Conservation (phyloP, 352 stramenopile species). For the Globisporangium ultimum region DNA sequence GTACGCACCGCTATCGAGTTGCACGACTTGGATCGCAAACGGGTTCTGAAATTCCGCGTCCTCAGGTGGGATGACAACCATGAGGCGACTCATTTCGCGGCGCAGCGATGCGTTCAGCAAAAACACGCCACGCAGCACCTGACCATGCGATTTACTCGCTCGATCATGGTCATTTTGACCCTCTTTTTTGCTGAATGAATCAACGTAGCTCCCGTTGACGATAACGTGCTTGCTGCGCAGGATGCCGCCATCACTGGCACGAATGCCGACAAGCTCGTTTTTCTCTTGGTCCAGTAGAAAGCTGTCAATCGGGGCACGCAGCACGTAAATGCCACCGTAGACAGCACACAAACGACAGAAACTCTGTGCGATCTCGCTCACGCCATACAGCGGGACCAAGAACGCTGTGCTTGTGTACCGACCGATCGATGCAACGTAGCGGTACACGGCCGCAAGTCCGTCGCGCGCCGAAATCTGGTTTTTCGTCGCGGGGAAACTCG, state of each 20-base stretch:
- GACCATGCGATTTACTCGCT: conserved; percentile 19
- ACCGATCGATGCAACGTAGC: conserved; percentile 74
- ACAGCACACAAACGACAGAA: conserved; percentile 86
- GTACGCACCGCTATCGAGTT: conserved; percentile 62
- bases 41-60: conserved; percentile 49
- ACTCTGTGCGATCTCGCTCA: conserved; percentile 84
- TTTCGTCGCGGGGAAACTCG: conserved; percentile 44
- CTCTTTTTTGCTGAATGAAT: conserved; percentile 16
- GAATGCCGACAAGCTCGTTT: conserved; percentile 35
- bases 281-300: conserved; percentile 46
- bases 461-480: conserved; percentile 50
- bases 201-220: conserved; percentile 50
- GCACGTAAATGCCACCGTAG: conserved; percentile 85
- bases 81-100: conserved; percentile 36
- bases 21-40: conserved; percentile 66
- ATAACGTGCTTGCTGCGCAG: conserved; percentile 52
- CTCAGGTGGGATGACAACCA: conserved; percentile 67
- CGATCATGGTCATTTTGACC: not conserved
- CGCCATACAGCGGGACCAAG: conserved; percentile 77
- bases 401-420: conserved; percentile 86
- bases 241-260: conserved; percentile 34
- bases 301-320: conserved; percentile 56
- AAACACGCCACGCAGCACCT: conserved; percentile 60
- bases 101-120: conserved; percentile 42
- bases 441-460: conserved; percentile 51